phyloP scores from a whole-genome alignment of 495 filamentous ascomycete genomes.

The Cenococcum geophilum region DNA sequence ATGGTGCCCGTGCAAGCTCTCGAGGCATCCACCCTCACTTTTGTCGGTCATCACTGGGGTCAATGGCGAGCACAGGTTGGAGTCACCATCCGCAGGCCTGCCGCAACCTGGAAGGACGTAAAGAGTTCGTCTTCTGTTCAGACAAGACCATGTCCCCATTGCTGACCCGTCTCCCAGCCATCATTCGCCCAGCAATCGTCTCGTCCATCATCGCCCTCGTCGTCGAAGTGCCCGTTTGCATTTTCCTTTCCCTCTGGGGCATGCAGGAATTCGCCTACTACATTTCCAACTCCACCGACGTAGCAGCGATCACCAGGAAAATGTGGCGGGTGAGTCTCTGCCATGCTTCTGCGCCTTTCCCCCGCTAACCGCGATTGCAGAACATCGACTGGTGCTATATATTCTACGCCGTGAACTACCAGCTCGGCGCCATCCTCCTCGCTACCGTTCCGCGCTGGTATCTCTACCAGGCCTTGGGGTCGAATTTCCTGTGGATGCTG shows the following conservation, averaged over 20 bases:
- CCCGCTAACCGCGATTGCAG: slow-evolving; percentile 43
- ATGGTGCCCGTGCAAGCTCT: slow-evolving; percentile 69
- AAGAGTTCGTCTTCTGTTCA: slow-evolving; percentile 16
- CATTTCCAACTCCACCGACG: slow-evolving; percentile 48
- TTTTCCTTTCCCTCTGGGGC: slow-evolving; percentile 56
- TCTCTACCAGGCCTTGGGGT: slow-evolving; percentile 56
- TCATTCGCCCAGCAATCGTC: slow-evolving; percentile 50
- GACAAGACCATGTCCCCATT: neutral
- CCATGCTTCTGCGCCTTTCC: neutral
- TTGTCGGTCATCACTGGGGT: slow-evolving; percentile 66
- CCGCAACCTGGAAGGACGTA: slow-evolving; percentile 39
- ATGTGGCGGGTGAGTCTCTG: slow-evolving; percentile 2
- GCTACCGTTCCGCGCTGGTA: slow-evolving; percentile 64
- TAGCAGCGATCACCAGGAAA: slow-evolving; percentile 38
- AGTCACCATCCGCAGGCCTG: slow-evolving; percentile 37
- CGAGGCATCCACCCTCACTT: slow-evolving; percentile 58
- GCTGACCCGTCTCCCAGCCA: slow-evolving; percentile 30
- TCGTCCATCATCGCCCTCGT: slow-evolving; percentile 48
- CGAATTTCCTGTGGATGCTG: slow-evolving; percentile 61
- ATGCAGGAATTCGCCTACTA: slow-evolving; percentile 55
- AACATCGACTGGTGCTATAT: slow-evolving; percentile 70
- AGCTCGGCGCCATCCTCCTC: slow-evolving; percentile 58
- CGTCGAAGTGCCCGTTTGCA: slow-evolving; percentile 57
- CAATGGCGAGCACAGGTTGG: slow-evolving; percentile 46
- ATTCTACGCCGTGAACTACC: slow-evolving; percentile 61